Evolutionary conservation across 768 basidiomycete genomes (phyloP), one percentile per base, ranked within the genome.

Genomic region (Udeniomyces megalosporus): DNA sequence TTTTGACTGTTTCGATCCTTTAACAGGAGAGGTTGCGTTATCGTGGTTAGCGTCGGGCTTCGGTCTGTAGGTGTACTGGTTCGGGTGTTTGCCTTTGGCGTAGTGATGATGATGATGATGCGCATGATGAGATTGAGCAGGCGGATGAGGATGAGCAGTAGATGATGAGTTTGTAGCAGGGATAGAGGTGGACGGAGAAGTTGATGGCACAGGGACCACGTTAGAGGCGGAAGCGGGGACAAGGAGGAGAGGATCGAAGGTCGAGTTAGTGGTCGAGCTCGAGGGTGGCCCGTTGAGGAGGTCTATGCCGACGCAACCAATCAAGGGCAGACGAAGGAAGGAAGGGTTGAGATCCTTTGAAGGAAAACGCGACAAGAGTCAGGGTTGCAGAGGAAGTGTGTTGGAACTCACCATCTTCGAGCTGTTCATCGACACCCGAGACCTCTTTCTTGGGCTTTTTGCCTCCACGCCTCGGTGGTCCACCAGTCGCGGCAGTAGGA

Each of bases 41-140:
- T n/a, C n/a, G 17, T 42, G 10, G 38, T 68, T 61, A 7, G 11
- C 47, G n/a, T 26, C 47, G 31, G 54, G 50, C 61, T 75, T 75
- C 0, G 72, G 71, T n/a, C 75, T 73, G 70, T 76, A 78, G 17
- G 77, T 77, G 73, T 80, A 76, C 68, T 79, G 76, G 69, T 78
- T 76, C 29, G 76, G 75, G 68, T 78, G 79, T 68, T 78, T 78
- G 55, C 66, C 66, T 62, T 59, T 59, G 45, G 66, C 44, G 17
- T 32, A 22, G 17, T 44, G 32, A 34, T 31, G 35, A 28, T 45
- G 51, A 31, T 49, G 48, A 51, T 32, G 48, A 52, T 60, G 48
- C 17, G 56, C 26, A 4, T 24, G 24, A 28, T 58, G 44, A 15
- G n/a, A n/a, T n/a, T 58, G 44, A n/a, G n/a, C 3, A 32, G 51